Evolutionary conservation across 371 early-diverging fungal species (phyloP), one percentile per base, ranked within the genome.

Genomic region (Choanephora cucurbitarum): DNA sequence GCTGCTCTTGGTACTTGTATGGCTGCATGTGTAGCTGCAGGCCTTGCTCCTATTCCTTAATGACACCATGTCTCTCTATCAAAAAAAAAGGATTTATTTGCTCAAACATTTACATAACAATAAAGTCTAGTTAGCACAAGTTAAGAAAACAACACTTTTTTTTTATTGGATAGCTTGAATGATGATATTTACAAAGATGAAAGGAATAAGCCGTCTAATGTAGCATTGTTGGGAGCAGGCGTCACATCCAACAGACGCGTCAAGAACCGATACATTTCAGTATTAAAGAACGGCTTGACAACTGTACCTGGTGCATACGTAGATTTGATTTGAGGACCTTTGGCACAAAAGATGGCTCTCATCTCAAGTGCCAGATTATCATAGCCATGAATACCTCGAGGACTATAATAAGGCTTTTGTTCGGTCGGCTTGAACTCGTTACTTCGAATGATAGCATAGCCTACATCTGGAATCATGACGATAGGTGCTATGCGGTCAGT

Each of bases 271-370:
- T 73, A 77, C 21, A 77, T 58, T 50, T 77, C 70, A 3, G 60
- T 52, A 57, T 77, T 77, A 40, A 49, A 57, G 49, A 77, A 77
- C 1, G 73, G 70, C 0, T 57, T 57, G 2, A 76, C 44, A 0
- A 57, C 34, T 13, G 55, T 52, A 0, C 63, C 58, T 4, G 42
- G 22, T 1, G 37, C 24, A 49, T 66, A 66, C 0, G 31, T 8
- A 9, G 55, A 18, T 14, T 61, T 52, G 58, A 94, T 85, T 0
- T 77, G 74, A 0, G 93, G 93, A 0, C 95, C 95, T 18, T 69
- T 62, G 1, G 92, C 94, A 32, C 91, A 58, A 68, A 96, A 95
- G 19, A 92, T 81, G 1, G 94, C 91, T 15, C 85, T 86, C 95
- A 96, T 96, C 8, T 89, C 86, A 2, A 72, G 69, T 22, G 80